Base-by-base conservation (phyloP, 352 stramenopile genomes). In the Globisporangium sylvaticum region DNA sequence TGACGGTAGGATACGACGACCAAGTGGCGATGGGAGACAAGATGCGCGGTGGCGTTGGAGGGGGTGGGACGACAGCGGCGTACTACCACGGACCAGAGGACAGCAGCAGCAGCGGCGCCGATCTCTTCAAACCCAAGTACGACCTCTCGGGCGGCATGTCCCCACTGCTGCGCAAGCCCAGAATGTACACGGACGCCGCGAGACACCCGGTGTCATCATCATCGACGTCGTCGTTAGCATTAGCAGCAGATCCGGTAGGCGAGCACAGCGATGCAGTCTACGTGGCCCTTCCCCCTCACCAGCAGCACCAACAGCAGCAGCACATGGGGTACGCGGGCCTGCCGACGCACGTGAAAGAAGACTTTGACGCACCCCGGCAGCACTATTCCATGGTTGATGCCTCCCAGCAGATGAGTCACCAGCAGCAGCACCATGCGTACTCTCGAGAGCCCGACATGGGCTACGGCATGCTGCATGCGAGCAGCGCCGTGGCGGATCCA, bases 81-180 rank as follows among this genome's bases (percentile, higher is more conserved):
- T 54, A 25, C 27, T 61, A 61, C 58, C 39, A 61, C 48, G 27
- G 48, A n/a, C 34, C 50, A n/a, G 65, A 70, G 22, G 32, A 70
- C 29, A 48, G 32, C 22, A 39, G n/a, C 12, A 57, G 3, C 22
- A 39, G n/a, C 12, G 44, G 3, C 29, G 29, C 14, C 22, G 58
- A 55, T 27, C 27, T 67, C 9, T 72, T 52, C 46, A 65, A 61
- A 27, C 54, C 42, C 20, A 72, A 72, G 62, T 69, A 56, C 55
- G 67, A 65, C 22, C 31, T 24, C 62, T 31, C 27, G 20, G 62
- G 55, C 4, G 48, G 24, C 14, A 39, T 39, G 57, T 72, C 67
- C 7, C 62, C 60, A 3, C 62, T 72, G 34, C 54, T 72, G 27
- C 67, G 62, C 54, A 72, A 72, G n/a, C 54, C 67, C 4, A 54